phyloP scores from a whole-genome alignment of 1,284 basidiomycete genomes.

The Athelia psychrophila region DNA sequence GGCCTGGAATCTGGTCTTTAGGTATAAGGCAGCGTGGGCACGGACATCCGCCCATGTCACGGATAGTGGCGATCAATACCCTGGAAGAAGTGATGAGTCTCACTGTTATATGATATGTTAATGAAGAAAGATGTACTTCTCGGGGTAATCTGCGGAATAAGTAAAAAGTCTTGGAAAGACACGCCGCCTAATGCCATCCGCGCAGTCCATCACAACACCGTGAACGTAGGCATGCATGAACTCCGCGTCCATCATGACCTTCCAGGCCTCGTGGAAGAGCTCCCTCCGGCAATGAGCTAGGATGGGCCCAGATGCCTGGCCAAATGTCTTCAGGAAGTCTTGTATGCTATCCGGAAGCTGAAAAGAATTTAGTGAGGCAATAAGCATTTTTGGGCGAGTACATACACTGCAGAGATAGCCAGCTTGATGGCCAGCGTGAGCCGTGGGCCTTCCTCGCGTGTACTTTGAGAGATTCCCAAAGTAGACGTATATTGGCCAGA shows the following conservation, averaged over 20 bases:
- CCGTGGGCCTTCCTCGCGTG: slow-evolving; percentile 11
- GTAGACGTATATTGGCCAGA: slow-evolving; percentile 29
- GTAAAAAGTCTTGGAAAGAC: slow-evolving; percentile 28
- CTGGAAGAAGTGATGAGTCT: slow-evolving; percentile 3
- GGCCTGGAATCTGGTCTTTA: slow-evolving; percentile 1
- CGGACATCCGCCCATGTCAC: slow-evolving; percentile 10
- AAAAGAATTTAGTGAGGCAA: not conserved
- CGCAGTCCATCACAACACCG: slow-evolving; percentile 25
- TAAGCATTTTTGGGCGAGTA: not conserved
- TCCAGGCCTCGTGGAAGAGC: slow-evolving; percentile 25
- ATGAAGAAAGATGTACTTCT: slow-evolving; percentile 15
- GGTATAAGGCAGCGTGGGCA: slow-evolving; percentile 12
- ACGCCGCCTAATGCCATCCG: slow-evolving; percentile 17
- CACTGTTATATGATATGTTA: not conserved
- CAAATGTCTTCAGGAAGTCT: slow-evolving; percentile 1
- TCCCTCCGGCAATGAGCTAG: slow-evolving; percentile 24
- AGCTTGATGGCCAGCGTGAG: slow-evolving; percentile 17
- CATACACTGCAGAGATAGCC: slow-evolving; percentile 15
- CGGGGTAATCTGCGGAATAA: slow-evolving; percentile 26
- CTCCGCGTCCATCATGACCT: slow-evolving; percentile 19
- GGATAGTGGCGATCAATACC: slow-evolving; percentile 13
- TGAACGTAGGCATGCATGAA: slow-evolving; percentile 26
- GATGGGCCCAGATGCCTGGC: slow-evolving; percentile 5
- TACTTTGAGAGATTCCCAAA: slow-evolving; percentile 28
- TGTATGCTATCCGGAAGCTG: slow-evolving; percentile 16